These are phyloP conservation scores for Podaxis mareebaensis DNA, from an alignment of 768 basidiomycete genomes.

Conservation along the genomic window DNA sequence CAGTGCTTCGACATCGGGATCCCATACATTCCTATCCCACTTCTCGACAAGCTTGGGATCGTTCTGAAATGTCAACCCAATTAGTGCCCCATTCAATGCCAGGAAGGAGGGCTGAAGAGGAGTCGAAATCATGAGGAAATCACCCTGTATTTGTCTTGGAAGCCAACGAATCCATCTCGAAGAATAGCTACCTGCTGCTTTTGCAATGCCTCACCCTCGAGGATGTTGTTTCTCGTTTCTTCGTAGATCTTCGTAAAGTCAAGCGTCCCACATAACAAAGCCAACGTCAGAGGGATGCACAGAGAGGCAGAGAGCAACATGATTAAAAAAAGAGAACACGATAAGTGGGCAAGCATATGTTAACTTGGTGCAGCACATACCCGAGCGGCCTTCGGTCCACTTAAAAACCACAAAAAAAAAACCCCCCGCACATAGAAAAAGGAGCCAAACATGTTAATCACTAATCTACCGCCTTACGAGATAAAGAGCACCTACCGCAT, in stretches of 20 bases:
- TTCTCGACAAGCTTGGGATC: conserved; percentile 75
- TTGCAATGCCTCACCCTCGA: conserved; percentile 39
- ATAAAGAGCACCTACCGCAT: conserved; percentile 54
- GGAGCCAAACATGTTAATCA: neutral
- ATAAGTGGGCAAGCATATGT: neutral
- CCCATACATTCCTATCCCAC: conserved; percentile 72
- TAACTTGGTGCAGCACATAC: conserved; percentile 38
- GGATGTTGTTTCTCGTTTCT: conserved; percentile 53
- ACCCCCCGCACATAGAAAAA: conserved; percentile 13
- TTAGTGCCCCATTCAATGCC: neutral
- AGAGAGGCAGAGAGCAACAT: too few species aligned
- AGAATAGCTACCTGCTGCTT: conserved; percentile 61
- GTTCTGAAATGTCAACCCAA: conserved; percentile 36
- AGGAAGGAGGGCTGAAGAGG: too few species aligned
- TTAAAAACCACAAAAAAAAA: conserved; percentile 25
- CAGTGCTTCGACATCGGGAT: conserved; percentile 26
- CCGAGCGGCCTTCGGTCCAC: conserved; percentile 77
- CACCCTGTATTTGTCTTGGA: conserved; percentile 72
- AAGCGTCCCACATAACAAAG: conserved; percentile 8
- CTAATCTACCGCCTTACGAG: neutral
- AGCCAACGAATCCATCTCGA: conserved; percentile 69
- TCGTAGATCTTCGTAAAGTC: conserved; percentile 56
- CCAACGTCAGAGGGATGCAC: too few species aligned
- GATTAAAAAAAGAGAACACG: neutral
- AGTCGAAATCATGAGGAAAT: neutral